Evolutionary conservation across 495 filamentous ascomycete genomes (phyloP).

Genomic region (Aspergillus sclerotioniger): DNA sequence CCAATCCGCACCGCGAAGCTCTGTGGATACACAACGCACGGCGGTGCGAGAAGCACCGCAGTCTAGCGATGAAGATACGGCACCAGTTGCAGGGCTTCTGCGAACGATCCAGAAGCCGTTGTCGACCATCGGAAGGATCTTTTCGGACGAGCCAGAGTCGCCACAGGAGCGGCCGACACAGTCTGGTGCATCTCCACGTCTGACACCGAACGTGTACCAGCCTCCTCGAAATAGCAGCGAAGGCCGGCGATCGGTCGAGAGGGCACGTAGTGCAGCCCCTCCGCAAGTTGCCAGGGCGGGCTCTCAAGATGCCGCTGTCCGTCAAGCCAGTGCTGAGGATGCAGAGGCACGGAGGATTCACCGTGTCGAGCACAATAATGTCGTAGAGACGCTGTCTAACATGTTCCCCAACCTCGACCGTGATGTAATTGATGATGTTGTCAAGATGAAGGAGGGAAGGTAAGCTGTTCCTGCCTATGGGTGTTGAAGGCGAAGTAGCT

Average conservation of each 20-base stretch:
- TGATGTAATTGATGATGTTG: slow-evolving; percentile 92
- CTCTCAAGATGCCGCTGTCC: slow-evolving; percentile 88
- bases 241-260: slow-evolving; percentile 47
- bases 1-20: slow-evolving; percentile 51
- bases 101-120: slow-evolving; percentile 90
- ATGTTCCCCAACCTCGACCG: slow-evolving; percentile 93
- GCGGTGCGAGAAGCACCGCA: slow-evolving; percentile 39
- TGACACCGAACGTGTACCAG: slow-evolving; percentile 56
- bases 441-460: slow-evolving; percentile 88
- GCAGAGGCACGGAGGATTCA: slow-evolving; percentile 87
- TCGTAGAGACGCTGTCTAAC: slow-evolving; percentile 85
- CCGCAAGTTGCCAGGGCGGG: slow-evolving; percentile 30
- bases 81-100: slow-evolving; percentile 81
- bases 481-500: slow-evolving; percentile 2
- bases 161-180: slow-evolving; percentile 40
- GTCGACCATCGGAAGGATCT: slow-evolving; percentile 94
- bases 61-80: slow-evolving; percentile 63
- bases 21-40: slow-evolving; percentile 55
- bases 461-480: slow-evolving; percentile 42
- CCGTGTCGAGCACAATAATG: slow-evolving; percentile 77
- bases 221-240: slow-evolving; percentile 47
- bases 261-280: slow-evolving; percentile 31
- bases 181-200: slow-evolving; percentile 54
- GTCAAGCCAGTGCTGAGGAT: slow-evolving; percentile 88
- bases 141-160: slow-evolving; percentile 71